Base-by-base conservation (phyloP, 805 yeast species). In the Kluyveromyces wickerhamii region DNA sequence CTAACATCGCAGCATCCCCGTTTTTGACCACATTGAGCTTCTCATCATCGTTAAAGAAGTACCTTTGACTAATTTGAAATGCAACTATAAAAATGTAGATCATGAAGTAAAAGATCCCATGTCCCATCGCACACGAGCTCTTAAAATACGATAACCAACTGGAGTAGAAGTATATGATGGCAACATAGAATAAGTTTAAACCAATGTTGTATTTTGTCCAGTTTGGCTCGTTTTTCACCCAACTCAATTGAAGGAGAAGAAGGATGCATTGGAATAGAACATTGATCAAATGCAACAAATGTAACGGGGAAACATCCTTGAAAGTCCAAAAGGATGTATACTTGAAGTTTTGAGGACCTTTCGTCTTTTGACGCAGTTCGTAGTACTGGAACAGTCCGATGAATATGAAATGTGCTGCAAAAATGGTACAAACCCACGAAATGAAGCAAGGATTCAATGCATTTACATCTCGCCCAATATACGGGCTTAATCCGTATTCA, bases 361-460 rank as follows among this genome's bases (percentile, higher is more conserved):
- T 44, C 6, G 38, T 27, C 11, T 44, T 48, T n/a, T 23, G 26
- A 8, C 31, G 21, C 14, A 56, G 33, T 15, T 35, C 23, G n/a
- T 29, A 2, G 9, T 56, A 33, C 35, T 56, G 60, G 15, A 45
- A 16, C 14, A 36, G 18, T 6, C 60, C 59, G 9, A 50, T 24
- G 2, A 48, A n/a, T 5, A 37, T 29, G 24, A 55, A 53, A 17
- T 45, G 31, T 4, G 34, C 21, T 2, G 48, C 44, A 9, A 39
- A 35, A 5, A 34, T 23, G 1, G 38, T 25, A 7, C 43, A 45
- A 1, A 48, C 40, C 5, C 46, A 15, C 3, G 60, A 46, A 5
- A 57, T 22, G 35, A 57, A 57, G 32, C 62, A 55, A 11, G 69
- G 65, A 18, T 50, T 45, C 21, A 67, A 39, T 8, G 57, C 55